A percentile compares a stretch with the other conserved stretches of the same genome.
Conservation (phyloP, 345 rosid genomes). For the Euphorbia tirucalli region DNA sequence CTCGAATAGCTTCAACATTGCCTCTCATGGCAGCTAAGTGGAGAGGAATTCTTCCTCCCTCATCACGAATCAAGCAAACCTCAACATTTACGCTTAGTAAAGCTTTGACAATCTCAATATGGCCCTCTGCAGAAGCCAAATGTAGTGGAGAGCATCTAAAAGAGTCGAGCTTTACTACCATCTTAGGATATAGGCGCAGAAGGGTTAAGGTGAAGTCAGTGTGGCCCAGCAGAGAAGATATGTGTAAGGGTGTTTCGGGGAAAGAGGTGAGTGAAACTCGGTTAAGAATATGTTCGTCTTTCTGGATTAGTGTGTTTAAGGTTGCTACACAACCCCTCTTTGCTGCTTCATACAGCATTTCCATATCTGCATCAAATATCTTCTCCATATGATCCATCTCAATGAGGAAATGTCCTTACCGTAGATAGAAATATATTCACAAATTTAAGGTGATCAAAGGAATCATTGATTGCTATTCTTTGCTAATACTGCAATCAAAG, state of each 20-base stretch:
- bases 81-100: neutral
- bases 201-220: conserved; percentile 8
- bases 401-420: neutral
- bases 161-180: neutral
- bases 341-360: conserved; percentile 6
- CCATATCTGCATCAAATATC: neutral
- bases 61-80: neutral
- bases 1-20: neutral
- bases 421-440: too few species aligned
- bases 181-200: neutral
- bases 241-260: conserved; percentile 14
- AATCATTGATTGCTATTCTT: neutral
- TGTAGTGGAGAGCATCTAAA: conserved; percentile 10
- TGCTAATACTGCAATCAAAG: too few species aligned
- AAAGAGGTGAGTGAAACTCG: neutral
- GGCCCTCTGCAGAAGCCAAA: conserved; percentile 18
- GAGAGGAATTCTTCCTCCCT: conserved; percentile 4
- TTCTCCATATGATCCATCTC: neutral
- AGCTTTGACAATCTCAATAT: conserved; percentile 4
- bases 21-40: conserved; percentile 12
- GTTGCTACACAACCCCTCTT: neutral
- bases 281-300: conserved; percentile 4
- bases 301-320: conserved; percentile 4
- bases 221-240: conserved; percentile 15
- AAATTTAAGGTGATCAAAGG: neutral